A percentile compares a stretch with the other conserved stretches of the same genome.
phyloP scores from a whole-genome alignment of 768 basidiomycete genomes.

The Collybia mongolica region DNA sequence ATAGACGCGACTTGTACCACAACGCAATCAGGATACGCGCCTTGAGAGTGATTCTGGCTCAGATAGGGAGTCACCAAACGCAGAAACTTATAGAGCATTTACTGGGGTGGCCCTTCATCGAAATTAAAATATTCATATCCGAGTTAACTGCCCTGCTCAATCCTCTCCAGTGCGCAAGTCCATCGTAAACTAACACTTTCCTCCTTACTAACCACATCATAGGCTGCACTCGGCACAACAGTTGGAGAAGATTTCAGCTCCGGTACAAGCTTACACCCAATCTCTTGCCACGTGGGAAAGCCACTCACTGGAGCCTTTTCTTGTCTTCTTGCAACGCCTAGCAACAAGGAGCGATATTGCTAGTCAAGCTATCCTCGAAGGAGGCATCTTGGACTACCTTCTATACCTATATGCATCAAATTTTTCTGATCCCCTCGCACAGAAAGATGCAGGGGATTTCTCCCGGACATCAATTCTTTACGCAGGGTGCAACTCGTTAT shows the following conservation, averaged over 20 bases:
- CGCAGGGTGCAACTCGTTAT: constrained; percentile 1
- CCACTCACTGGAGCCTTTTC: constrained; percentile 5
- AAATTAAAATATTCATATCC: no score
- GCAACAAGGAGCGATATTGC: not conserved
- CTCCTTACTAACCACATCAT: no score
- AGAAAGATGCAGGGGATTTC: constrained; percentile 3
- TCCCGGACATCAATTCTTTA: constrained; percentile 2
- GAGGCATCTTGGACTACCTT: constrained; percentile 7
- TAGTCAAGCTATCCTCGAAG: not conserved
- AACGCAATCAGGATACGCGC: not conserved
- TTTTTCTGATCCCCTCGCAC: constrained; percentile 7
- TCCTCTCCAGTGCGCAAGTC: no score
- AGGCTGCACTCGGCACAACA: no score
- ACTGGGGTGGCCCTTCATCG: no score
- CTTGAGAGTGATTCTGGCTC: not conserved
- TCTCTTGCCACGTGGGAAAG: constrained; percentile 9
- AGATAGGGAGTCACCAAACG: no score
- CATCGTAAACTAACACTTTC: no score
- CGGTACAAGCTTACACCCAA: constrained; percentile 1
- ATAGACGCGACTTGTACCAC: not conserved
- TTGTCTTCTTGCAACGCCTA: constrained; percentile 4
- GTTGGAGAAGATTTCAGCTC: no score
- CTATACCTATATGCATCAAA: constrained; percentile 7
- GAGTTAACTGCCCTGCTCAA: no score
- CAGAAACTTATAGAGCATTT: no score